A percentile compares a stretch with the other conserved stretches of the same genome.
Evolutionary conservation across 148 eudicot species (phyloP).

Genomic region (Rhododendron simsii): DNA sequence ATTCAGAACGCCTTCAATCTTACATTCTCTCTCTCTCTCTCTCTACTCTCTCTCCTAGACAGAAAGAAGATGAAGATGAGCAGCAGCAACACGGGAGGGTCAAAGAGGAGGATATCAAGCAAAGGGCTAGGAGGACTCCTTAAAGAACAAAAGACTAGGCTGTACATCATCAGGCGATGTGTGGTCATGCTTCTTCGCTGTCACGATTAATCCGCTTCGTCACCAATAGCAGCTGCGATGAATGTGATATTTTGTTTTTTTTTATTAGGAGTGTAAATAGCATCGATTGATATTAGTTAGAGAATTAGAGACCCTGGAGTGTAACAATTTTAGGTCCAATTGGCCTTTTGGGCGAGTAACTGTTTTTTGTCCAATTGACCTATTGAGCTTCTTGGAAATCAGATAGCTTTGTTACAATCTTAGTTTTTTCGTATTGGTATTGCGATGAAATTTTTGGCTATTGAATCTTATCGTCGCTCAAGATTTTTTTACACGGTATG

Average conservation of each 20-base stretch:
- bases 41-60: not conserved
- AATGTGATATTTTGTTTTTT: not conserved
- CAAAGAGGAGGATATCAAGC: conserved; percentile 63
- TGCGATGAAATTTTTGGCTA: no score
- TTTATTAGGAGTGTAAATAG: conserved; percentile 1
- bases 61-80: conserved; percentile 43
- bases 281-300: not conserved
- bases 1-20: not conserved
- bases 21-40: not conserved
- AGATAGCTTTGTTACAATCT: not conserved
- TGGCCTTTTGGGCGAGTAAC: not conserved
- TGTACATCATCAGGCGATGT: conserved; percentile 75
- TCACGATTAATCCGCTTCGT: conserved; percentile 45
- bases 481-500: no score
- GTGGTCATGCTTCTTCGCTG: conserved; percentile 96
- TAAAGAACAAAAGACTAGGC: conserved; percentile 42
- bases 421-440: no score
- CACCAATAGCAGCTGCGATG: conserved; percentile 16
- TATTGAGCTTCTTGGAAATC: not conserved
- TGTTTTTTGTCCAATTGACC: not conserved
- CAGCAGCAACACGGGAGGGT: conserved; percentile 35
- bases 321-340: not conserved
- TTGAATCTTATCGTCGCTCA: no score
- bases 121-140: conserved; percentile 65
- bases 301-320: not conserved